phyloP scores from a whole-genome alignment of 2,329 filamentous ascomycete species.

The Microsporum canis region DNA sequence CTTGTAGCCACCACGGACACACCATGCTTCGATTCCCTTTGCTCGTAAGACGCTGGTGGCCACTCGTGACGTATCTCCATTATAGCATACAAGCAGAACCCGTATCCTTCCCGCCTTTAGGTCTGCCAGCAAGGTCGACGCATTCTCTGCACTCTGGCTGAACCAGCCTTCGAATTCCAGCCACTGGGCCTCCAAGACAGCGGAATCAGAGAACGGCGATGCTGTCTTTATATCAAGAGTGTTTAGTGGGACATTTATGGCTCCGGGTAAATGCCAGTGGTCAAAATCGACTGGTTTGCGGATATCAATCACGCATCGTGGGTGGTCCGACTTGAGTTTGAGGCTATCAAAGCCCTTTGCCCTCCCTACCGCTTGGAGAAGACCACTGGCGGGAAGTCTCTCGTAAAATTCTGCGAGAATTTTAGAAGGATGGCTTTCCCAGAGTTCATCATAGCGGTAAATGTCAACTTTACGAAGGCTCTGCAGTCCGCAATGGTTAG shows the following conservation, averaged over 20 bases:
- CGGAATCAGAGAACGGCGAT: constrained; percentile 39
- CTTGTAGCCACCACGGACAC: constrained; percentile 33
- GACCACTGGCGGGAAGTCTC: not conserved
- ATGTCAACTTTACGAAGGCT: constrained; percentile 40
- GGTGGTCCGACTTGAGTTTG: not conserved
- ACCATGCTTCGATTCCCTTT: constrained; percentile 39
- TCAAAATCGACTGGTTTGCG: constrained; percentile 35
- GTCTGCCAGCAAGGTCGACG: not conserved
- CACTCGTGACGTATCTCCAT: constrained; percentile 45
- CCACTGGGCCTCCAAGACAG: constrained; percentile 39
- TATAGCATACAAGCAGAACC: constrained; percentile 41
- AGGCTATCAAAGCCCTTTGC: not conserved
- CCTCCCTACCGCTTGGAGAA: not conserved
- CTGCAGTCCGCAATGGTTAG: constrained; percentile 19
- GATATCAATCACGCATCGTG: constrained; percentile 36
- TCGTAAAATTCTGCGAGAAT: constrained; percentile 31
- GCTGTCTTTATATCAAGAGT: constrained; percentile 24
- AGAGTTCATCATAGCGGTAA: constrained; percentile 46
- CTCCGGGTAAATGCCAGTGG: constrained; percentile 34
- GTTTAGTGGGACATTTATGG: constrained; percentile 37
- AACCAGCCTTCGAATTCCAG: constrained; percentile 37
- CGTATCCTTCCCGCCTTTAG: not conserved
- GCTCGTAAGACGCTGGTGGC: constrained; percentile 45
- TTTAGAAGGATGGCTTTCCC: constrained; percentile 28
- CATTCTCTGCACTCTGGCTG: constrained; percentile 12